Evolutionary conservation across 2,329 filamentous ascomycete genomes (phyloP).

Genomic region (Xylaria hypoxylon): DNA sequence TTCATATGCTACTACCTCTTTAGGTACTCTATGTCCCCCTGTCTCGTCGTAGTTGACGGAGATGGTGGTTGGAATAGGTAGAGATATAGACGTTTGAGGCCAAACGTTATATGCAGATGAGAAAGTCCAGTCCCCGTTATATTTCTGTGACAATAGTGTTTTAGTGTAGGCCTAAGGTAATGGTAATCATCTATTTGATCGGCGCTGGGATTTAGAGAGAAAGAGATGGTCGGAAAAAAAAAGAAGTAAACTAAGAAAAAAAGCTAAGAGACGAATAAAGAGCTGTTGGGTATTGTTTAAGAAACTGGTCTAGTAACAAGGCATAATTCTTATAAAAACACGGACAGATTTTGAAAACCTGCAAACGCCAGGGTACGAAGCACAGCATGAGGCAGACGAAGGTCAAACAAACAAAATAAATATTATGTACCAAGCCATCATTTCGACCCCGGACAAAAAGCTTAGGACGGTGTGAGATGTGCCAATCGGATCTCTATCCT

Average conservation of each 20-base stretch:
- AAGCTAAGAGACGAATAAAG: neutral
- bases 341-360: neutral
- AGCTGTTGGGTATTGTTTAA: conserved; percentile 31
- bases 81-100: neutral
- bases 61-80: neutral
- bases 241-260: neutral
- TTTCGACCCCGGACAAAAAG: conserved; percentile 11
- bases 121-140: neutral
- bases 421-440: conserved; percentile 12
- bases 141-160: neutral
- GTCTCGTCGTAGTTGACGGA: neutral
- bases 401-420: neutral
- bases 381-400: neutral
- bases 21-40: neutral
- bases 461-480: neutral
- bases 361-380: conserved; percentile 3
- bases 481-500: conserved; percentile 31
- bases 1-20: neutral
- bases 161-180: neutral
- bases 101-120: neutral
- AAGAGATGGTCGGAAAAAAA: neutral
- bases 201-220: neutral
- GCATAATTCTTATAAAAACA: neutral
- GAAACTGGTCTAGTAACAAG: neutral
- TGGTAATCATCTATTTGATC: neutral